Conservation (phyloP, 2,329 filamentous ascomycete species). For the Knufia petricola region DNA sequence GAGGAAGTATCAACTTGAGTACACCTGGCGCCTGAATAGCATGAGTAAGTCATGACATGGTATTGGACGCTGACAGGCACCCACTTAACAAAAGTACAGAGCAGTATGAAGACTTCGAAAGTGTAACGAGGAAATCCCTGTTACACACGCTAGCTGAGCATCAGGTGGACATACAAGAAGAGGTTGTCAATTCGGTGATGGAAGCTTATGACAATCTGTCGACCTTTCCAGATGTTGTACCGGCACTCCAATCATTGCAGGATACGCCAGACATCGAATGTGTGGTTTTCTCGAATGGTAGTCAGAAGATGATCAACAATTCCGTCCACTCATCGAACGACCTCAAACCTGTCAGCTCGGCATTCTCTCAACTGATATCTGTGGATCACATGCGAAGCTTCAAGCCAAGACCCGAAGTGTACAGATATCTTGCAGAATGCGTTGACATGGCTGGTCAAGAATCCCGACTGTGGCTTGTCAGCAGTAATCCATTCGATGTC, state of each 20-base stretch:
- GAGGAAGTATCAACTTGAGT: constrained; percentile 64
- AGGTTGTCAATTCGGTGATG: constrained; percentile 47
- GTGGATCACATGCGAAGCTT: constrained; percentile 52
- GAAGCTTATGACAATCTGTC: constrained; percentile 54
- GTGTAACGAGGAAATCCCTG: constrained; percentile 54
- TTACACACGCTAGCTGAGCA: constrained; percentile 55
- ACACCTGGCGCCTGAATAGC: constrained; percentile 65
- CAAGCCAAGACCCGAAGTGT: constrained; percentile 56
- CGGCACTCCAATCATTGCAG: constrained; percentile 43
- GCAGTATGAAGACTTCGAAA: constrained; percentile 51
- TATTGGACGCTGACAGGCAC: constrained; percentile 11
- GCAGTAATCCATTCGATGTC: constrained; percentile 64
- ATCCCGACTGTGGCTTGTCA: constrained; percentile 56
- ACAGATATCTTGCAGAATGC: constrained; percentile 48
- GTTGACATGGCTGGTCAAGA: constrained; percentile 39
- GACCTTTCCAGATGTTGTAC: constrained; percentile 54
- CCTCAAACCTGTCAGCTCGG: constrained; percentile 38
- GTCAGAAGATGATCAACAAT: constrained; percentile 50
- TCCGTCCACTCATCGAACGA: constrained; percentile 50
- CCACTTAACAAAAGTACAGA: constrained; percentile 33
- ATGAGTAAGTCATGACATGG: constrained; percentile 50
- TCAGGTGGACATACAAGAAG: constrained; percentile 35
- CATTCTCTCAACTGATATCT: constrained; percentile 50
- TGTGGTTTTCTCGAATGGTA: constrained; percentile 64
- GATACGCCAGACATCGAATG: constrained; percentile 37